A percentile compares a stretch with the other conserved stretches of the same genome.
Evolutionary conservation across 2,329 filamentous ascomycete species (phyloP).

Genomic region (Cryphonectria nitschkei): DNA sequence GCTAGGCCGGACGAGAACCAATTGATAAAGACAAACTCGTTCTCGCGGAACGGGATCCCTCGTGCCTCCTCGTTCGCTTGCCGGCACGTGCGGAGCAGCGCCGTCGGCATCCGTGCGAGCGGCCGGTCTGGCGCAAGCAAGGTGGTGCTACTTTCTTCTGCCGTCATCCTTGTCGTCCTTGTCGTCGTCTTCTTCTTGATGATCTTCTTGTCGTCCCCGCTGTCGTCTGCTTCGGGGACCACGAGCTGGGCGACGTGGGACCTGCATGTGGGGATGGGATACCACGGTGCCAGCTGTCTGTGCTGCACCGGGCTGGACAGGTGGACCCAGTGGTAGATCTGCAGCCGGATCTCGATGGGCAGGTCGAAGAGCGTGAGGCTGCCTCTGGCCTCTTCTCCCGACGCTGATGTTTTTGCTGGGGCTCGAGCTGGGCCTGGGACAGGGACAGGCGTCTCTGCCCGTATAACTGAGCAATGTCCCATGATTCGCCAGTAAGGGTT

Average conservation of each 20-base stretch:
- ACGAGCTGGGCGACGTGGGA: slow-evolving; percentile 39
- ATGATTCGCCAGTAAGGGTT: background rate
- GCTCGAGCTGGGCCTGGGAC: background rate
- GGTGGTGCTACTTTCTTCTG: background rate
- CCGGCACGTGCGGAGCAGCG: slow-evolving; percentile 43
- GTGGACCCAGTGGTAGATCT: slow-evolving; percentile 50
- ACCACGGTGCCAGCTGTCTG: slow-evolving; percentile 45
- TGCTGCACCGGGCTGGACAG: slow-evolving; percentile 44
- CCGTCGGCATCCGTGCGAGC: slow-evolving; percentile 45
- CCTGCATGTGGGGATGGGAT: slow-evolving; percentile 41
- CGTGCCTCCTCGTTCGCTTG: slow-evolving; percentile 50
- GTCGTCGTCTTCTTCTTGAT: background rate
- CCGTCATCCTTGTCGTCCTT: background rate
- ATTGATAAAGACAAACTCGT: slow-evolving; percentile 52
- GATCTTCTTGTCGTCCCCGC: background rate
- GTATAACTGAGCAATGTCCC: background rate
- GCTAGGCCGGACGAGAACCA: slow-evolving; percentile 51
- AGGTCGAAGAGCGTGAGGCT: slow-evolving; percentile 40
- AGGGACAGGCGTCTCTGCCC: background rate
- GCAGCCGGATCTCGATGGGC: slow-evolving; percentile 50
- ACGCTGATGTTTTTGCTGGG: background rate
- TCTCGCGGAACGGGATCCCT: slow-evolving; percentile 44
- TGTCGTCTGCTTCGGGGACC: slow-evolving; percentile 13
- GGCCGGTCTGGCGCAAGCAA: slow-evolving; percentile 43
- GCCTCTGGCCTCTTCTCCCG: background rate